phyloP scores from a whole-genome alignment of 306 rosid species.

The Cucumis hystrix region DNA sequence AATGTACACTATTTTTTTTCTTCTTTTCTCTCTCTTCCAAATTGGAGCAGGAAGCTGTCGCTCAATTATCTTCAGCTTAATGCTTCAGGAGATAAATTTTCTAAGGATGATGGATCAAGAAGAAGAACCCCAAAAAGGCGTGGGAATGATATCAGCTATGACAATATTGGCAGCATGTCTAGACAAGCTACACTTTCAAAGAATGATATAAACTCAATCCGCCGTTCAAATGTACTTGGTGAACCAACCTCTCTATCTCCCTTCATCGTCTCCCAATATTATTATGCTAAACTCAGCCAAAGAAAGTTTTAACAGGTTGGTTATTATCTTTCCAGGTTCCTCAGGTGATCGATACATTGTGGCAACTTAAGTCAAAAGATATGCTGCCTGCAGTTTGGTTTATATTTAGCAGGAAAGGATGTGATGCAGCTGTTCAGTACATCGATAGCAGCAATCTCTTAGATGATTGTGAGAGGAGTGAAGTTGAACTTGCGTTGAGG shows the following conservation, averaged over 20 bases:
- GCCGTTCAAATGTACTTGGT: conserved; percentile 47
- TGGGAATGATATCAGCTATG: conserved; percentile 34
- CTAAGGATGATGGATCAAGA: conserved; percentile 60
- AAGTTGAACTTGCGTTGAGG: conserved; percentile 82
- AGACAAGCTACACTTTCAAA: conserved; percentile 67
- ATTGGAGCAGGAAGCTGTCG: conserved; percentile 66
- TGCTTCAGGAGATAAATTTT: conserved; percentile 43
- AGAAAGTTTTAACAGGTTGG: background rate
- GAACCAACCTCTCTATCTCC: background rate
- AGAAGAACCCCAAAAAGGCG: conserved; percentile 49
- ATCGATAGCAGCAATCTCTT: conserved; percentile 63
- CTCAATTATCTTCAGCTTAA: conserved; percentile 78
- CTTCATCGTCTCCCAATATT: background rate
- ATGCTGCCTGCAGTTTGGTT: conserved; percentile 98
- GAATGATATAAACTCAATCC: conserved; percentile 64
- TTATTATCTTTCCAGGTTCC: conserved; percentile 50
- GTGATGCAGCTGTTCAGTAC: conserved; percentile 89
- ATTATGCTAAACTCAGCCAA: background rate
- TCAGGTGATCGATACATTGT: conserved; percentile 69
- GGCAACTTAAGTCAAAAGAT: conserved; percentile 68
- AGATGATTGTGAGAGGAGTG: conserved; percentile 71
- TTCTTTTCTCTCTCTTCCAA: background rate
- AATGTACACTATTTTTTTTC: background rate
- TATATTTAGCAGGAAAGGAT: conserved; percentile 98
- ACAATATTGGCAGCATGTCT: conserved; percentile 34